Conservation (phyloP, 1,139 yeast genomes). For the Waltiozyma sp. region DNA sequence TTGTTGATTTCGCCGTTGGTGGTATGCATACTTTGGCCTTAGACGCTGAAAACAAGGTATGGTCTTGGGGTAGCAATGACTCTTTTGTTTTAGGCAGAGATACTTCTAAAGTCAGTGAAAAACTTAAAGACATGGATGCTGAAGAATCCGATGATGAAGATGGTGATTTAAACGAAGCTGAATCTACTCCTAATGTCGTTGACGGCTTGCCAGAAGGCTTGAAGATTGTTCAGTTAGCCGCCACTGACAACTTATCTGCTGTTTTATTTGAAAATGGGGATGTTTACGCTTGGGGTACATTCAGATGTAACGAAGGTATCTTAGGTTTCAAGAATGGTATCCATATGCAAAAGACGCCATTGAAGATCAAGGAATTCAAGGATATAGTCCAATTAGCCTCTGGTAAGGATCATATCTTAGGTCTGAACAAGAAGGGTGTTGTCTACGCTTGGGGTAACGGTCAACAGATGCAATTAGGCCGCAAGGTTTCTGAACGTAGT, state of each 20-base stretch:
- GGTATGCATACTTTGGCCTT: constrained; percentile 91
- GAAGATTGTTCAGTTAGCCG: constrained; percentile 71
- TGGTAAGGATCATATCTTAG: constrained; percentile 87
- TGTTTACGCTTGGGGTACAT: constrained; percentile 96
- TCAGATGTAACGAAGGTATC: constrained; percentile 85
- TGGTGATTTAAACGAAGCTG: constrained; percentile 78
- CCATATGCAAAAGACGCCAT: constrained; percentile 56
- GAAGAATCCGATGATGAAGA: constrained; percentile 51
- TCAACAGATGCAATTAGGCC: constrained; percentile 83
- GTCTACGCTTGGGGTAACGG: constrained; percentile 98
- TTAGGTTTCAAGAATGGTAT: constrained; percentile 69
- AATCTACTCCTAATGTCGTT: constrained; percentile 77
- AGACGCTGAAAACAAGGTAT: constrained; percentile 59
- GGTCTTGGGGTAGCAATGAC: constrained; percentile 99
- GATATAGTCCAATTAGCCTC: constrained; percentile 79
- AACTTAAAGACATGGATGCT: constrained; percentile 55
- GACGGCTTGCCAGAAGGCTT: constrained; percentile 49
- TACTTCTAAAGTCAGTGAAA: constrained; percentile 50
- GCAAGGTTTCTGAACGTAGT: constrained; percentile 70
- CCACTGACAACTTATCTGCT: constrained; percentile 86
- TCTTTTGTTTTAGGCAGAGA: constrained; percentile 89
- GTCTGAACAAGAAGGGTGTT: constrained; percentile 72
- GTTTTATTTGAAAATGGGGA: constrained; percentile 73
- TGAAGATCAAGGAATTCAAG: constrained; percentile 45
- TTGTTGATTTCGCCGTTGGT: constrained; percentile 84